Conservation (phyloP, 176 grass and related monocot genomes). For the Musa beccarii region DNA sequence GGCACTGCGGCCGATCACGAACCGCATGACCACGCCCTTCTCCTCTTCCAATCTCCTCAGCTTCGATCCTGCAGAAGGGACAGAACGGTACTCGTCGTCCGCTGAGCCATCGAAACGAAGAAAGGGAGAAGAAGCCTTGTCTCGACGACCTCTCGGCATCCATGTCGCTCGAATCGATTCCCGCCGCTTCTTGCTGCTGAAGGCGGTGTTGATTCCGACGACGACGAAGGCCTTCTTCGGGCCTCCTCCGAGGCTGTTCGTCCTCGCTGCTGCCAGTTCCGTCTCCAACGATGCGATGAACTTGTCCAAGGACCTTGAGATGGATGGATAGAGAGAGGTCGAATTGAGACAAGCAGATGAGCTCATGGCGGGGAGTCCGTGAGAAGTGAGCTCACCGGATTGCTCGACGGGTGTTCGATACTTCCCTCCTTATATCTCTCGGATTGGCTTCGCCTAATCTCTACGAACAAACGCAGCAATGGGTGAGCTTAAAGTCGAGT, state of each 20-base stretch:
- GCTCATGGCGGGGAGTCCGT: background rate
- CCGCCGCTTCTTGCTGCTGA: conserved; percentile 67
- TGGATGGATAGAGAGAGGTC: background rate
- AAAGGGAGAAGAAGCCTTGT: too few relatives aligned
- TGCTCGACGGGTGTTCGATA: conserved; percentile 60
- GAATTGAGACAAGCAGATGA: background rate
- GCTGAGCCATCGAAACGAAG: background rate
- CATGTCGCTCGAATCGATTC: conserved; percentile 79
- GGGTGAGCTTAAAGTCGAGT: background rate
- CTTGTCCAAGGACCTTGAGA: conserved; percentile 57
- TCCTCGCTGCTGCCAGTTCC: conserved; percentile 50
- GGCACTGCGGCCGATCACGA: conserved; percentile 86
- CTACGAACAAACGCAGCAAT: conserved; percentile 19
- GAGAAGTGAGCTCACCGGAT: conserved; percentile 45
- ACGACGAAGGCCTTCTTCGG: conserved; percentile 76
- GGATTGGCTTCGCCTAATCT: conserved; percentile 39
- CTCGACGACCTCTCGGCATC: conserved; percentile 49
- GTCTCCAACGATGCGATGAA: conserved; percentile 66
- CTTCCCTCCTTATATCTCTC: conserved; percentile 47
- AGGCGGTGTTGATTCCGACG: conserved; percentile 84
- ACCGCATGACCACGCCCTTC: conserved; percentile 80
- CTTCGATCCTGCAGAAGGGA: conserved; percentile 35
- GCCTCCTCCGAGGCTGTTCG: conserved; percentile 20
- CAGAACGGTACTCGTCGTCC: background rate
- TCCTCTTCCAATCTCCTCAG: conserved; percentile 63